A percentile compares a stretch with the other conserved stretches of the same genome.
Conservation (phyloP, 257 asterid genomes). For the Asclepias syriaca region DNA sequence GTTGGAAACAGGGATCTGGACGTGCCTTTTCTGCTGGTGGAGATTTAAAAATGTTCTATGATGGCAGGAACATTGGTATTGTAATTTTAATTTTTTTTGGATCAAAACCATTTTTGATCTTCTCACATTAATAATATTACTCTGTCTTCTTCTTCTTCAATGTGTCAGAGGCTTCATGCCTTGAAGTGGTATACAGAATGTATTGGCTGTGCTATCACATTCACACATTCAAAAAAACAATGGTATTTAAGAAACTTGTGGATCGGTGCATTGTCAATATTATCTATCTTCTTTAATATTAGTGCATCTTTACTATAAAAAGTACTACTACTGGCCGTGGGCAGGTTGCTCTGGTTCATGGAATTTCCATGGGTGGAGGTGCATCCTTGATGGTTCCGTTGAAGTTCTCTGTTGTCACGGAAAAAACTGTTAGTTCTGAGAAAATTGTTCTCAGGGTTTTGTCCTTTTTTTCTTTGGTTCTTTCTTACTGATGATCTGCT, state of each 20-base stretch:
- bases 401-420: constrained; percentile 90
- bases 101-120: neutral
- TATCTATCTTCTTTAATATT: too few relatives aligned
- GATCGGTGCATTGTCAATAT: neutral
- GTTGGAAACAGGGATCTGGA: constrained; percentile 64
- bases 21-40: constrained; percentile 98
- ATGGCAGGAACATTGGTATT: constrained; percentile 68
- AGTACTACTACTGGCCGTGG: neutral
- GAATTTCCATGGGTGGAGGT: constrained; percentile 98
- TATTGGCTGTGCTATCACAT: constrained; percentile 97
- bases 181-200: constrained; percentile 88
- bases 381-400: constrained; percentile 88
- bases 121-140: neutral
- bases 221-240: constrained; percentile 73
- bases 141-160: neutral
- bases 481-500: neutral
- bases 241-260: constrained; percentile 33
- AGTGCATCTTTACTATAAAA: neutral
- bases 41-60: constrained; percentile 81
- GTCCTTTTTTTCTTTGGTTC: neutral
- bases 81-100: neutral
- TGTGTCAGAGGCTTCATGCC: constrained; percentile 66
- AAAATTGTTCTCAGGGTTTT: neutral
- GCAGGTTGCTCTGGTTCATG: constrained; percentile 88
- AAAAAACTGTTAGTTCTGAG: constrained; percentile 67